Evolutionary conservation across 345 rosid genomes (phyloP), one percentile per base, ranked within the genome.

Genomic region (Noccaea bulbosa): DNA sequence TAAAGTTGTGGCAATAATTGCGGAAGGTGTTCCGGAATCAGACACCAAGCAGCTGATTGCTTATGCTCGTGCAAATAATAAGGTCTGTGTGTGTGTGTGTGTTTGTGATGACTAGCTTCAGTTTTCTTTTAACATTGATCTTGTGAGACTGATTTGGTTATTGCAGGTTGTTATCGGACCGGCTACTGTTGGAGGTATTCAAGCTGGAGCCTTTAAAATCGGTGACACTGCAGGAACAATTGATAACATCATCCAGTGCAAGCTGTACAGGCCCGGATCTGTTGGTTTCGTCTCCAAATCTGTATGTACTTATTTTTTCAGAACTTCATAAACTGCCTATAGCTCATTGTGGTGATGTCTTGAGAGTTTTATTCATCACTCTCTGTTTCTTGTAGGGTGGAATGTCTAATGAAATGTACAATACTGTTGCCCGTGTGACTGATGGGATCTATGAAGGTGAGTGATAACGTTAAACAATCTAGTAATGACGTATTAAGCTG

Each of bases 161-260:
- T 48, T 81, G 46, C 77, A 91, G 97, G 95, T 91, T 87, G 86
- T 91, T 66, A 84, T 91, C 65, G 97, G 97, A 71, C 95, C 95
- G 5, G 97, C 97, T 69, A 88, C 97, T 48, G 97, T 91, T 58
- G 97, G 97, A 73, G 97, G 98, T 78, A 80, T 91, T 79, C 98
- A 91, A 84, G 99, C 93, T 71, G 97, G 97, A 73, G 96, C 97
- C 61, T 88, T 91, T 82, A 91, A 87, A 80, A 91, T 91, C 43
- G 97, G 97, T 49, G 99, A 94, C 84, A 94, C 99, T 83, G 98
- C 99, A 51, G 99, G 99, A 81, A 94, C 99, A 61, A 85, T 91
- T 63, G 99, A 89, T 65, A 94, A 94, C 78, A 88, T 91, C 38
- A 86, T 91, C 68, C 85, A 90, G 2, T 85, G 98, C 97, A 94